Base-by-base conservation (phyloP, 257 asterid genomes). In the Solanum etuberosum region DNA sequence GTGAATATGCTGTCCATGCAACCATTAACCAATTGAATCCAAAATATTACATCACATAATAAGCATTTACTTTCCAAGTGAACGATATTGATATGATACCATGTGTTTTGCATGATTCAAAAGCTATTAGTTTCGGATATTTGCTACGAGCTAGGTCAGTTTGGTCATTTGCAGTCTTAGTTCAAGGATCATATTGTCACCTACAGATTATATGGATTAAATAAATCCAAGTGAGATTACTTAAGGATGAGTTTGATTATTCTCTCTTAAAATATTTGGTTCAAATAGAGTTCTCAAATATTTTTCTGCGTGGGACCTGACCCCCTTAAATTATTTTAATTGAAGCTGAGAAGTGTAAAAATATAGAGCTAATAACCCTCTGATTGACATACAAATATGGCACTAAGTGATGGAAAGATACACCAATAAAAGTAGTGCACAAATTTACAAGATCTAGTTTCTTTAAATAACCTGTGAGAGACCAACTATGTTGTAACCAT, bases 401-500 rank as follows among this genome's bases (percentile, higher is more conserved):
- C 29, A 18, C 68, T 10, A 29, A 46, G 20, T 16, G 42, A 80
- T 80, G 85, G 31, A 80, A 46, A 48, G 20, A 35, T 29, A 29
- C 20, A 29, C 42, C 15, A 37, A 80, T 46, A 18, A 29, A 78
- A 81, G 21, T 48, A 80, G 46, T 63, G 32, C n/a, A 67, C 38
- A 80, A 16, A 80, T 80, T 46, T 3, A 81, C 29, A 81, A 48
- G 67, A 78, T 81, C 67, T 29, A 46, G 85, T 29, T 81, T 48
- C 85, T 81, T 81, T 10, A 48, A 80, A 18, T 91, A 85, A 96
- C 99, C 98, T 96, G 99, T 85, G 99, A 96, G 82, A 96, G 98
- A 89, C 98, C 99, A 83, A 96, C 98, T 34, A 96, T 93, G 92
- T 94, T 95, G 93, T 94, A 96, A 86, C 99, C 99, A 21, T 88